phyloP scores from a whole-genome alignment of 106 monocot genomes.

The Dendrobium chrysotoxum region DNA sequence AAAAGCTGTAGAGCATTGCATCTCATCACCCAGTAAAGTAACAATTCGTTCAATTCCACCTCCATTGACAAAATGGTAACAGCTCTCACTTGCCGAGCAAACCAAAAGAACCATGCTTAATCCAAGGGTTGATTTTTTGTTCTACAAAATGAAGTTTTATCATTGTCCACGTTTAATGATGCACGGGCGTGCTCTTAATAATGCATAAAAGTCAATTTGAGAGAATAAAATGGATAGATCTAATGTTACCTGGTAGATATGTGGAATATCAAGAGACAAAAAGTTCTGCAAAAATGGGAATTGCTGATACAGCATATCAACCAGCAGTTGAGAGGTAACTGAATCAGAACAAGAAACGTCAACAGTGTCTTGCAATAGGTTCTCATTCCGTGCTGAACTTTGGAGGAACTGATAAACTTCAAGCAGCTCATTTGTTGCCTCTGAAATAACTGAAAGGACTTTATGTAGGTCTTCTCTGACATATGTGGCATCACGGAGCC shows the following conservation, averaged over 20 bases:
- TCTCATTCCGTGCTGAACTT: conserved; percentile 6
- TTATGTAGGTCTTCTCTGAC: conserved; percentile 21
- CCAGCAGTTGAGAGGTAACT: conserved; percentile 38
- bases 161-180: neutral
- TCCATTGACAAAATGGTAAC: conserved; percentile 56
- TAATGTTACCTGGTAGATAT: conserved; percentile 38
- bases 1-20: conserved; percentile 39
- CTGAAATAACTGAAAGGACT: conserved; percentile 22
- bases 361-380: conserved; percentile 17
- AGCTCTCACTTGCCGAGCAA: conserved; percentile 72
- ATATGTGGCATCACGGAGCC: neutral
- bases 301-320: conserved; percentile 48
- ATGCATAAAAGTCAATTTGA: neutral
- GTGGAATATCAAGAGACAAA: conserved; percentile 19
- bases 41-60: conserved; percentile 79
- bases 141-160: conserved; percentile 33
- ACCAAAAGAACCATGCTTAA: conserved; percentile 56
- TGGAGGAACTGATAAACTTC: conserved; percentile 35
- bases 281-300: conserved; percentile 36
- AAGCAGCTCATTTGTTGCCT: conserved; percentile 50
- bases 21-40: conserved; percentile 38
- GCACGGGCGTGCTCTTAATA: neutral
- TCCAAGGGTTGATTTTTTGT: conserved; percentile 35
- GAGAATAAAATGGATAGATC: neutral
- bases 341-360: conserved; percentile 19